These are phyloP conservation scores for Eudorina sp. DNA, from an alignment of 139 green algal species.

Conservation along the genomic window DNA sequence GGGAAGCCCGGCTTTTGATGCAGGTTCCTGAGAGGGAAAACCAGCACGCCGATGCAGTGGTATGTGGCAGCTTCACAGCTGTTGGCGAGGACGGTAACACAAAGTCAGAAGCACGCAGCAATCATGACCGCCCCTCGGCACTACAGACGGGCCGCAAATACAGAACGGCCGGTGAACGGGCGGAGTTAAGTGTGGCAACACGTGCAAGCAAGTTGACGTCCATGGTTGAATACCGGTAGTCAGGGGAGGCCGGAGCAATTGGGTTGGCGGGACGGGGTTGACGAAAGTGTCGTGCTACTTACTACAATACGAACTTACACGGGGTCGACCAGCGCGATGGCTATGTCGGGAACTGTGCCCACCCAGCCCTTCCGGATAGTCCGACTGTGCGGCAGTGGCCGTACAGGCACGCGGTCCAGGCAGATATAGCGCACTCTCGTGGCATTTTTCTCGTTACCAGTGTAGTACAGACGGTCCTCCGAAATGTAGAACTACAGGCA, in stretches of 20 bases:
- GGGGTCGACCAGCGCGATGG: constrained; percentile 55
- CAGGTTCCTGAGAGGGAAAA: constrained; percentile 10
- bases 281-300: no score
- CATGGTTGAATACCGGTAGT: no score
- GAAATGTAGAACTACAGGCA: constrained; percentile 69
- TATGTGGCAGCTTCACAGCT: no score
- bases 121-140: no score
- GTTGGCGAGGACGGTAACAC: no score
- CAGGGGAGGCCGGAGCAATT: no score
- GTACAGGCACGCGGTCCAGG: constrained; percentile 70
- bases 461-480: constrained; percentile 74
- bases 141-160: no score
- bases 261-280: no score
- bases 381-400: constrained; percentile 65
- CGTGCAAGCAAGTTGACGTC: no score
- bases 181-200: no score
- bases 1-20: constrained; percentile 48
- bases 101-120: no score
- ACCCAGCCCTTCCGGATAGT: constrained; percentile 37
- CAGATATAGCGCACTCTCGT: constrained; percentile 64
- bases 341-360: constrained; percentile 55
- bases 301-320: constrained; percentile 24
- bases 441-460: constrained; percentile 36
- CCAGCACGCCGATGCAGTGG: background rate
- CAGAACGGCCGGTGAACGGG: no score